Percentiles rank a stretch among this genome's conserved stretches.
Conservation (phyloP, 164 flowering plant genomes). For the Piper betle region DNA sequence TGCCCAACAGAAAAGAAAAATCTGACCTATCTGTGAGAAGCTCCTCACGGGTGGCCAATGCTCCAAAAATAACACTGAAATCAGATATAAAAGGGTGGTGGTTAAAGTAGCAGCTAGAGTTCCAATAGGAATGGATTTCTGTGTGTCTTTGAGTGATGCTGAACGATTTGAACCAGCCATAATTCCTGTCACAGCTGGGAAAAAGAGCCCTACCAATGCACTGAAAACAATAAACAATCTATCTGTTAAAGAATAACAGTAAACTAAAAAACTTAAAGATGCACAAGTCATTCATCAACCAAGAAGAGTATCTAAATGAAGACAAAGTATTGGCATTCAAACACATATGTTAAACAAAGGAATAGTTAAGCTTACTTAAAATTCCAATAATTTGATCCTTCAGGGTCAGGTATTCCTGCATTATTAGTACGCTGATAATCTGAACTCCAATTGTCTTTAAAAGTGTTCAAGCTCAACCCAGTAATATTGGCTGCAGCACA, state of each 20-base stretch:
- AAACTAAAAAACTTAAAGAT: not conserved
- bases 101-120: constrained; percentile 24
- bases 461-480: constrained; percentile 66
- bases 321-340: too few species aligned
- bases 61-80: too few species aligned
- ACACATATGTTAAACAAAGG: not conserved
- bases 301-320: not conserved
- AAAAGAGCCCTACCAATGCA: constrained; percentile 95
- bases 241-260: constrained; percentile 5
- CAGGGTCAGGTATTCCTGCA: constrained; percentile 87
- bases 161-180: constrained; percentile 99
- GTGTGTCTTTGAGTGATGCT: constrained; percentile 91
- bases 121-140: constrained; percentile 92
- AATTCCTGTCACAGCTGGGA: constrained; percentile 99
- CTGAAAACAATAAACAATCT: constrained; percentile 24
- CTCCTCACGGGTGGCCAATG: too few species aligned
- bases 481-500: constrained; percentile 65
- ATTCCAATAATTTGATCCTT: constrained; percentile 62
- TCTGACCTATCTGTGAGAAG: constrained; percentile 4
- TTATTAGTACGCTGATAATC: constrained; percentile 66
- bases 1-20: too few species aligned
- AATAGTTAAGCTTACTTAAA: constrained; percentile 54
- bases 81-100: too few species aligned
- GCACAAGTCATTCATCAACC: not conserved
- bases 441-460: constrained; percentile 81